Evolutionary conservation across 495 filamentous ascomycete species (phyloP).

Genomic region (Aspergillus kassunensis): DNA sequence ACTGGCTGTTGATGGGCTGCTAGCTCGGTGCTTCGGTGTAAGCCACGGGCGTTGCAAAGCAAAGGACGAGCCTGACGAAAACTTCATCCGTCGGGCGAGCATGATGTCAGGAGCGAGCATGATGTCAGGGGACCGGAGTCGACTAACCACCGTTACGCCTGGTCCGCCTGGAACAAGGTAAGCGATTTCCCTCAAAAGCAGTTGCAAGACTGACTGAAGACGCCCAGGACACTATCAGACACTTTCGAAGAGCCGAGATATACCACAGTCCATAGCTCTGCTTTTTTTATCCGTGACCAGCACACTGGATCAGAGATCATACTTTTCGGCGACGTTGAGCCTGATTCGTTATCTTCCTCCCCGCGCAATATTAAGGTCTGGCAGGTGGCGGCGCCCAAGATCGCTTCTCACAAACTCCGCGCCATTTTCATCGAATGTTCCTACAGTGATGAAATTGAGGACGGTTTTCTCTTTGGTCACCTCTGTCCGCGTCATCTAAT

Average conservation of each 20-base stretch:
- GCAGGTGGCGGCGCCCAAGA: slow-evolving; percentile 79
- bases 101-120: slow-evolving; percentile 34
- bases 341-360: slow-evolving; percentile 74
- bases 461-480: slow-evolving; percentile 80
- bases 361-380: slow-evolving; percentile 80
- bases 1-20: slow-evolving; percentile 75
- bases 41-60: slow-evolving; percentile 84
- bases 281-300: slow-evolving; percentile 82
- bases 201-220: not conserved
- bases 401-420: slow-evolving; percentile 60
- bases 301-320: slow-evolving; percentile 69
- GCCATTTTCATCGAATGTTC: slow-evolving; percentile 96
- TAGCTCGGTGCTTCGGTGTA: slow-evolving; percentile 71
- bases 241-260: slow-evolving; percentile 7
- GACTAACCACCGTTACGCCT: slow-evolving; percentile 16
- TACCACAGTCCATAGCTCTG: slow-evolving; percentile 72
- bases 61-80: slow-evolving; percentile 46
- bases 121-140: slow-evolving; percentile 33
- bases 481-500: slow-evolving; percentile 77
- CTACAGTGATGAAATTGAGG: slow-evolving; percentile 71
- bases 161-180: slow-evolving; percentile 32
- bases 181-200: slow-evolving; percentile 6
- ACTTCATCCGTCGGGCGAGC: slow-evolving; percentile 36
- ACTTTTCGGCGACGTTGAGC: slow-evolving; percentile 94
- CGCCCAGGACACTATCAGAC: slow-evolving; percentile 25